Conservation (phyloP, 2,329 filamentous ascomycete species). For the Colletotrichum tamarilloi region DNA sequence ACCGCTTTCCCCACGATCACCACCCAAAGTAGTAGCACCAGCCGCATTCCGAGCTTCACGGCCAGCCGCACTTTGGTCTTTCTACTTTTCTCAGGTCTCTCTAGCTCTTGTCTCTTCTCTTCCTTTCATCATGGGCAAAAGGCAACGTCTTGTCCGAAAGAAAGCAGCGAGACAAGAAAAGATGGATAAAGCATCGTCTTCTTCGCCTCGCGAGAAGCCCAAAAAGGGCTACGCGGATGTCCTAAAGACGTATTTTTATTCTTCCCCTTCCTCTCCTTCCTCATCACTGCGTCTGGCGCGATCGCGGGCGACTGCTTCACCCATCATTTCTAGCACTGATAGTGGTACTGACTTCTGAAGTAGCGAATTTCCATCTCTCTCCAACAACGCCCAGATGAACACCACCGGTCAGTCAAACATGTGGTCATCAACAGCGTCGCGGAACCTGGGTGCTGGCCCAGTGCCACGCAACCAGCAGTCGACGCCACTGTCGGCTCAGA, state of each 20-base stretch:
- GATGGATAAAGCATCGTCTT: conserved; percentile 1
- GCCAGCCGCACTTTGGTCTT: neutral
- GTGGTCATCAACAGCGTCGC: conserved; percentile 63
- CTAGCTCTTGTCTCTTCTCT: neutral
- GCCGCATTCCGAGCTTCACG: neutral
- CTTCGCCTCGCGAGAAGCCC: conserved; percentile 11
- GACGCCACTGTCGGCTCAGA: conserved; percentile 63
- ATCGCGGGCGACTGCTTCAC: neutral
- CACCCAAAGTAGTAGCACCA: neutral
- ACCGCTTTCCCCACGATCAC: neutral
- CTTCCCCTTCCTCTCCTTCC: neutral
- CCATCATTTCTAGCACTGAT: neutral
- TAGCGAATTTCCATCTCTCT: conserved; percentile 75
- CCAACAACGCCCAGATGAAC: conserved; percentile 67
- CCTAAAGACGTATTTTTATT: conserved; percentile 43
- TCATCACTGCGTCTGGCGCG: neutral
- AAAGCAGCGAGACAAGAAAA: conserved; percentile 10
- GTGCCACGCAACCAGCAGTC: conserved; percentile 64
- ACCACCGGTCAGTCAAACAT: conserved; percentile 61
- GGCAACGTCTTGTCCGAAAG: conserved; percentile 28
- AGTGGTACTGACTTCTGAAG: conserved; percentile 40
- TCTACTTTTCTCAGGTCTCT: neutral
- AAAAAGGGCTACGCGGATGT: conserved; percentile 44
- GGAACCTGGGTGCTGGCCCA: conserved; percentile 57
- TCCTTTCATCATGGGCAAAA: conserved; percentile 15